Evolutionary conservation across 805 yeast species (phyloP).

Genomic region (Yamadazyma phyllophila): DNA sequence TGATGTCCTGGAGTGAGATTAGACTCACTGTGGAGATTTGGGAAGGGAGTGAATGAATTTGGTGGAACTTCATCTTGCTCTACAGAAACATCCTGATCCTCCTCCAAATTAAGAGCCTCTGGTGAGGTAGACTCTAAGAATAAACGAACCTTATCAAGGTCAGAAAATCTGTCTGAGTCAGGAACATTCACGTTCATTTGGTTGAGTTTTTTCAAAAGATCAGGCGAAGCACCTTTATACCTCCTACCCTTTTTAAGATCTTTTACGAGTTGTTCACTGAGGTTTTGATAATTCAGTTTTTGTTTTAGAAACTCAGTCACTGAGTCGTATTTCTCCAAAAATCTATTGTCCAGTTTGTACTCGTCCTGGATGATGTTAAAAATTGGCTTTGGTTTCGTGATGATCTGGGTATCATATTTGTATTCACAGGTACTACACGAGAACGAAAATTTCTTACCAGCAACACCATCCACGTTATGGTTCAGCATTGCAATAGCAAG

Average conservation of each 20-base stretch:
- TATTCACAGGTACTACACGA: constrained; percentile 37
- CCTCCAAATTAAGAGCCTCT: background rate
- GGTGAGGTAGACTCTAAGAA: constrained; percentile 4
- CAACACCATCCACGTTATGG: constrained; percentile 12
- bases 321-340: background rate
- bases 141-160: constrained; percentile 7
- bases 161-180: background rate
- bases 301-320: constrained; percentile 2
- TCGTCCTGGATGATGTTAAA: constrained; percentile 18
- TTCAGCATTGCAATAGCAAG: constrained; percentile 21
- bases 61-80: background rate
- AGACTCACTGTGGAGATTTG: background rate
- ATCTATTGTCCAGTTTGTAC: constrained; percentile 2
- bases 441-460: constrained; percentile 38
- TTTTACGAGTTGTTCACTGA: constrained; percentile 8
- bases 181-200: constrained; percentile 3
- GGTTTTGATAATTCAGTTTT: constrained; percentile 8
- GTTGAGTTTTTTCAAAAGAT: constrained; percentile 6
- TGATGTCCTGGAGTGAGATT: background rate
- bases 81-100: background rate
- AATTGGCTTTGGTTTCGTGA: constrained; percentile 43
- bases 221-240: constrained; percentile 7
- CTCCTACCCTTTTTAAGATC: constrained; percentile 10
- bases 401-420: constrained; percentile 32
- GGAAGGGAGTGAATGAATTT: background rate